These are phyloP conservation scores for Cyclotella baltica DNA, from an alignment of 108 stramenopile species.

Conservation along the genomic window DNA sequence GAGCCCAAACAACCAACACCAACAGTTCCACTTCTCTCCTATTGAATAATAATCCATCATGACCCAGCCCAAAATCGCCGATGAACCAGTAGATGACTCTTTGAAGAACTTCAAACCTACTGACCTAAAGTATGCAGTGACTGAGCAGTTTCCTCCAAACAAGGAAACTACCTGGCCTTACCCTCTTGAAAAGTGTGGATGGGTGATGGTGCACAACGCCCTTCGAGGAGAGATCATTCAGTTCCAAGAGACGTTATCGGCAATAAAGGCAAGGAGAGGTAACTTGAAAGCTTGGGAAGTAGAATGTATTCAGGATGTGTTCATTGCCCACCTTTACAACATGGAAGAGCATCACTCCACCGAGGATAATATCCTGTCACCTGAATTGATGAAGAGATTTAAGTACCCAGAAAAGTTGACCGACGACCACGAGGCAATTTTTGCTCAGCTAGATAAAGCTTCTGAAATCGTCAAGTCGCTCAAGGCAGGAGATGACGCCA, in stretches of 20 bases:
- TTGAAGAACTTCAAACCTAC: slow-evolving; percentile 38
- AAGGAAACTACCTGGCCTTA: slow-evolving; percentile 53
- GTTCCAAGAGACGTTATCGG: slow-evolving; percentile 33
- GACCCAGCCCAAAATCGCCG: background rate
- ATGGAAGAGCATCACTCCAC: slow-evolving; percentile 54
- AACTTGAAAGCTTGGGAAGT: slow-evolving; percentile 37
- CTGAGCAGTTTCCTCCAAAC: slow-evolving; percentile 41
- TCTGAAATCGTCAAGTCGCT: slow-evolving; percentile 30
- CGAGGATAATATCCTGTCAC: slow-evolving; percentile 57
- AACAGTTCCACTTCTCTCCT: no score
- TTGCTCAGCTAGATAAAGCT: slow-evolving; percentile 41
- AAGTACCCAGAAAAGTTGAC: slow-evolving; percentile 50
- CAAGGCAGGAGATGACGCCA: slow-evolving; percentile 32
- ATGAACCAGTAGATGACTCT: background rate
- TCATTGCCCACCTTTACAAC: slow-evolving; percentile 42
- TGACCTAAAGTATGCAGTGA: slow-evolving; percentile 40
- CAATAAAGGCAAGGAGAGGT: slow-evolving; percentile 12
- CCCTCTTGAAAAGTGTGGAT: slow-evolving; percentile 46
- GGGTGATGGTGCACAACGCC: slow-evolving; percentile 58
- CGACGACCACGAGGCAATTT: slow-evolving; percentile 50
- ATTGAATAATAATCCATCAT: background rate
- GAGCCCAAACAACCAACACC: no score
- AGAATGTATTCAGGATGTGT: slow-evolving; percentile 29
- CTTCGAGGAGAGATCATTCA: slow-evolving; percentile 43
- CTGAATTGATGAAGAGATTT: slow-evolving; percentile 46